Evolutionary conservation across 805 yeast genomes (phyloP), one percentile per base, ranked within the genome.

Genomic region (Monosporozyma yasuniensis): DNA sequence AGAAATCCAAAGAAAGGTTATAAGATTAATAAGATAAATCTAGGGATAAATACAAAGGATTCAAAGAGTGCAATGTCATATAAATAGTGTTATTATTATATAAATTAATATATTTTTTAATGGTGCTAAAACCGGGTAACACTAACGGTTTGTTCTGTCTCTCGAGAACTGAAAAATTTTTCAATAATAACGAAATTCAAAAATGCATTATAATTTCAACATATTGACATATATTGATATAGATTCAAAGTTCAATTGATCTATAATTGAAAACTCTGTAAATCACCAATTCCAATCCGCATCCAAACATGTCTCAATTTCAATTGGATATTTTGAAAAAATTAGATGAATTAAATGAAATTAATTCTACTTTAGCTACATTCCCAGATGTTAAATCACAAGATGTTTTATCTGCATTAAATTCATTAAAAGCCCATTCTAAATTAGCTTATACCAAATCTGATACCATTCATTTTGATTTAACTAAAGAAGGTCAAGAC

Each of bases 401-500:
- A 65, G 73, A 78, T 14, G 73, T 87, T 48, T 85, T 84, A 58
- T 79, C 96, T n/a, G 91, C 91, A 27, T 78, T 93, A 61, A 84
- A 83, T 63, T 90, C 97, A 21, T 75, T 93, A 50, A 78, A 83
- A 64, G 90, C 96, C 53, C 84, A 85, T 67, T 76, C 79, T 50
- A 90, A 91, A 87, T 77, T 93, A 59, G 70, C 70, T 43, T 90
- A 80, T 72, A 74, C 78, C 58, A 78, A 86, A 53, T 74, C 80
- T 49, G 98, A 91, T 66, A 72, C 75, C 48, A 95, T 90, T 56
- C 67, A 73, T 55, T 91, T 90, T 83, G 69, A 74, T 25, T 77
- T 89, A 55, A 84, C 95, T 11, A 70, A 68, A 10, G 99, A 93
- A 72, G 98, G 95, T 46, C 69, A 79, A 57, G 90, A 86, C 42